phyloP scores from a whole-genome alignment of 2,329 filamentous ascomycete genomes.

The Chrysoporthe austroafricana region DNA sequence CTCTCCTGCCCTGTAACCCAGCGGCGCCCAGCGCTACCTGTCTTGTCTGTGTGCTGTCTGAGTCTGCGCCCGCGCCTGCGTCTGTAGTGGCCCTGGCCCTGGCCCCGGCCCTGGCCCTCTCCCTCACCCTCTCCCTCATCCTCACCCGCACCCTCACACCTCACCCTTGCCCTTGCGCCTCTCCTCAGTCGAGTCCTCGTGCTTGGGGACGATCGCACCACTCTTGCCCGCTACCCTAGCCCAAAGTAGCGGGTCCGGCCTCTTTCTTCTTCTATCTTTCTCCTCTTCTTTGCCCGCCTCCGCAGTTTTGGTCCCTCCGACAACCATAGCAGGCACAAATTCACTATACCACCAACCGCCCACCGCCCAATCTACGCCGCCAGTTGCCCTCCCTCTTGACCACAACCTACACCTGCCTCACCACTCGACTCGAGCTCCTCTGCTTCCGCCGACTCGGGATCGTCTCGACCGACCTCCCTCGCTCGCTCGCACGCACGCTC shows the following conservation, averaged over 20 bases:
- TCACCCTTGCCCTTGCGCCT: neutral
- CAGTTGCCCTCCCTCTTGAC: too few relatives aligned
- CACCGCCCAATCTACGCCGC: neutral
- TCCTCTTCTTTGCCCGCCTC: neutral
- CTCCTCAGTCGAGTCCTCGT: neutral
- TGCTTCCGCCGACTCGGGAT: too few relatives aligned
- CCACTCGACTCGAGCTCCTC: too few relatives aligned
- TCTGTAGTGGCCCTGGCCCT: neutral
- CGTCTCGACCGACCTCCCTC: neutral
- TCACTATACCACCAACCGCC: neutral
- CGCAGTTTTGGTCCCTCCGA: neutral
- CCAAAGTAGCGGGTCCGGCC: neutral
- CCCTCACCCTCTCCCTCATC: neutral
- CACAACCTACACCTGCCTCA: too few relatives aligned
- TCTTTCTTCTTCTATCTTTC: neutral
- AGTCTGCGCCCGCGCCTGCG: too few relatives aligned
- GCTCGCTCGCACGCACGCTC: neutral
- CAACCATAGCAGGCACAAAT: neutral
- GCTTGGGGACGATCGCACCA: conserved; percentile 1
- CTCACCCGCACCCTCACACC: too few relatives aligned
- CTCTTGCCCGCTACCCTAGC: conserved; percentile 6
- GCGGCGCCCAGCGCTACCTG: too few relatives aligned
- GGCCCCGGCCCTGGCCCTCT: neutral
- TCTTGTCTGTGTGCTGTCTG: too few relatives aligned
- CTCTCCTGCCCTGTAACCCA: neutral